These are phyloP conservation scores for Mucor saturninus DNA, from an alignment of 371 early-diverging fungal species.

Conservation along the genomic window DNA sequence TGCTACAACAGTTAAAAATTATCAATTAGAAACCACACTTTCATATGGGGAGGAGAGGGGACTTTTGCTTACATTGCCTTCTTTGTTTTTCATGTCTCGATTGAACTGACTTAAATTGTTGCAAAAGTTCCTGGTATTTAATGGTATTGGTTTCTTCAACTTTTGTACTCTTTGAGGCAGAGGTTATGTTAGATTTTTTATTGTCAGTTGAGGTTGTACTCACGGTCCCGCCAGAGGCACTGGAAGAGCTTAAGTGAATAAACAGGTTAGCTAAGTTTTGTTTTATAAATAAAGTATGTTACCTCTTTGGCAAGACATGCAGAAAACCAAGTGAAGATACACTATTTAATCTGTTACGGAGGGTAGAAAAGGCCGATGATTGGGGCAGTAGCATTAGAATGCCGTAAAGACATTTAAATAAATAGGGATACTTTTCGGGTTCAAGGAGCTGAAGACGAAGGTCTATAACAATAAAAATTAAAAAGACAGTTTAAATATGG, in stretches of 20 bases:
- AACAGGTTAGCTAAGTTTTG: not conserved
- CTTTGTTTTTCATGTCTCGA: slow-evolving; percentile 61
- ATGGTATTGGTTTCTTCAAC: slow-evolving; percentile 34
- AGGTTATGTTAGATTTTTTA: slow-evolving; percentile 5
- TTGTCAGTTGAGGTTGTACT: slow-evolving; percentile 13
- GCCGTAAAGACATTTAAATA: slow-evolving; percentile 90
- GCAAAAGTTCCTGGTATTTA: slow-evolving; percentile 58
- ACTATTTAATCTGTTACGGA: slow-evolving; percentile 84
- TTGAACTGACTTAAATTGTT: slow-evolving; percentile 66
- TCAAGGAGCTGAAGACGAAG: slow-evolving; percentile 89
- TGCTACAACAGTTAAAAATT: slow-evolving; percentile 12
- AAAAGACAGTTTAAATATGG: not conserved
- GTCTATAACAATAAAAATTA: slow-evolving; percentile 36
- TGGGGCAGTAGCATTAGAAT: slow-evolving; percentile 93
- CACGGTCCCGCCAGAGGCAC: not conserved
- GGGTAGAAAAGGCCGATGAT: slow-evolving; percentile 88
- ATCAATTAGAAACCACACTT: not conserved
- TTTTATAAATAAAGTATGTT: not conserved
- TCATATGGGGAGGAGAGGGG: no score
- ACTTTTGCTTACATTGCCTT: slow-evolving; percentile 34
- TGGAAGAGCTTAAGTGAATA: not conserved
- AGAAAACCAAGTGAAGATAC: slow-evolving; percentile 71
- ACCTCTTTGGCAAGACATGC: slow-evolving; percentile 62
- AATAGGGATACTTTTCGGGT: slow-evolving; percentile 80
- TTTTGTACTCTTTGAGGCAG: slow-evolving; percentile 13